Base-by-base conservation (phyloP, 139 green algal species). In the Ostreobium quekettii region DNA sequence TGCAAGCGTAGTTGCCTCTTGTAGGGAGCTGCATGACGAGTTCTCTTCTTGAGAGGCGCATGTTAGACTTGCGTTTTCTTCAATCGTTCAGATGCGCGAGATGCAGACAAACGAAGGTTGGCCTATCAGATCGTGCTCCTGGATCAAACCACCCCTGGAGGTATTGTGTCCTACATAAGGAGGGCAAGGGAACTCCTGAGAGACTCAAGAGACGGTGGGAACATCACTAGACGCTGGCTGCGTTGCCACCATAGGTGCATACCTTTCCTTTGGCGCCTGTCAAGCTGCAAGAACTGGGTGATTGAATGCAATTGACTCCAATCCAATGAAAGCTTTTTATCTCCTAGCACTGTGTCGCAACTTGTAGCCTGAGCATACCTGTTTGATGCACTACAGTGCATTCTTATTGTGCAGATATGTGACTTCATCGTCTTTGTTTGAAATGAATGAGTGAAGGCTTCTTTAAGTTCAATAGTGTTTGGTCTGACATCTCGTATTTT, bases 141-240 rank as follows among this genome's bases (percentile, higher is more conserved):
- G 66, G 81, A 97, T 67, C 53, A 35, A 2, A 84, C 47, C 49
- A 98, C 97, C 66, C 80, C 85, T 26, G 92, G 87, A 0, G 93
- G 93, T 11, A 58, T 99, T 1, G 5, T 36, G 2, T 71, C 75
- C 0, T 99, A 99, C 73, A 84, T 98, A 8, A 2, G 37, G 22
- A 97, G 97, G 67, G 93, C 93, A 1, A 76, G 76, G 46, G 53
- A 81, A 36, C 88, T 99, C 49, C 81, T 99, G 28, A 39, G 76
- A 11, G 86, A 94, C 31, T 91, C 86, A 2, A 83, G 81, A 64
- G 84, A 90, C 47, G 92, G 87, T 87, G 61, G 48, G 33, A 39
- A 5, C 1, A 46, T 33, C 63, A 22, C 22, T 28, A 67, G 8
- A 22, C 30, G 60, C 7, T 67, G 42, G 26, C 31, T n/a, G n/a